Conservation (phyloP, 2,329 filamentous ascomycete species). For the Cladophialophora bantiana region DNA sequence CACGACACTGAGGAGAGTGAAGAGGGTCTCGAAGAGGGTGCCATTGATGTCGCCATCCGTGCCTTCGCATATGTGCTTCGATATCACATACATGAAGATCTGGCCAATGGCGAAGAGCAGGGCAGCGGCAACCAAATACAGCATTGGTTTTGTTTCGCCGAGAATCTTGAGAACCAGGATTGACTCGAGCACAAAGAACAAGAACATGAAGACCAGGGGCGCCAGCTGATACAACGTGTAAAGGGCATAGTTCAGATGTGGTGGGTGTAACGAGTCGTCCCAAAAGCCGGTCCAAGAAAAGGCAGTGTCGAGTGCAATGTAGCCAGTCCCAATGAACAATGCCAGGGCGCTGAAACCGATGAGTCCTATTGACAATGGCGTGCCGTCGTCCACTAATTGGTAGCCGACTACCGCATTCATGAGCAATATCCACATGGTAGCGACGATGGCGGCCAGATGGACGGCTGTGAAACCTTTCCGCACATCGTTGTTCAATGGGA, state of each 20-base stretch:
- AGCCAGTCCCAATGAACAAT: constrained; percentile 88
- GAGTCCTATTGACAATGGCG: constrained; percentile 78
- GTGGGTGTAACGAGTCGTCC: constrained; percentile 63
- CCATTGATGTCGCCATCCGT: constrained; percentile 88
- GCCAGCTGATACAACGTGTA: constrained; percentile 94
- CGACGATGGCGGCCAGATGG: constrained; percentile 87
- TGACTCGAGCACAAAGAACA: constrained; percentile 83
- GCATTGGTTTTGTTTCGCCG: constrained; percentile 88
- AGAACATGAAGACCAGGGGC: constrained; percentile 85
- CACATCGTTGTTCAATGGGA: constrained; percentile 74
- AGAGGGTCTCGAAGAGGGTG: constrained; percentile 88
- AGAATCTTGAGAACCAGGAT: constrained; percentile 85
- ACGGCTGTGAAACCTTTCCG: constrained; percentile 85
- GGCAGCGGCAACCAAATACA: constrained; percentile 76
- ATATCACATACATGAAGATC: constrained; percentile 94
- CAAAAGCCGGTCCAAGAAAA: constrained; percentile 85
- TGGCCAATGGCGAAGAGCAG: constrained; percentile 90
- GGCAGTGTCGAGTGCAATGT: constrained; percentile 93
- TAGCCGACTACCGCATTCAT: constrained; percentile 92
- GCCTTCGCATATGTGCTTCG: constrained; percentile 85
- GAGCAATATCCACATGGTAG: constrained; percentile 88
- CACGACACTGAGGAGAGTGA: constrained; percentile 83
- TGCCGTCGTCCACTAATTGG: constrained; percentile 93
- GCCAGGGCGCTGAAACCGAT: constrained; percentile 72
- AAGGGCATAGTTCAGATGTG: constrained; percentile 79